Percentiles rank a stretch among this genome's conserved stretches.
These are phyloP conservation scores for Dactylorhiza incarnata DNA, from an alignment of 106 monocot genomes.

Conservation along the genomic window DNA sequence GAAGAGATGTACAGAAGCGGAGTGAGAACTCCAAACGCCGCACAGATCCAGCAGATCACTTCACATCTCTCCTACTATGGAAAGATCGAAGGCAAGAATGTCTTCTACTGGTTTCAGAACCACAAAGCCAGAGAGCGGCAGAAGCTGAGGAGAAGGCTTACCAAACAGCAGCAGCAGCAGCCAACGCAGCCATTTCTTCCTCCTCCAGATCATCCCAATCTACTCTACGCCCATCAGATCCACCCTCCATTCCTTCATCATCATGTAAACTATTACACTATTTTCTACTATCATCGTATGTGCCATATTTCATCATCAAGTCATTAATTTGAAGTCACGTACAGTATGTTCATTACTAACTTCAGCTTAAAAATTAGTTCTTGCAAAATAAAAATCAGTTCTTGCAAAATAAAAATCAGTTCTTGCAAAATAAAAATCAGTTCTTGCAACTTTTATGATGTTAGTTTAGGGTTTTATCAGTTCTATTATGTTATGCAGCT, in stretches of 20 bases:
- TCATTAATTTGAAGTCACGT: too few relatives aligned
- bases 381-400: too few relatives aligned
- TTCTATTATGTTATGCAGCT: too few relatives aligned
- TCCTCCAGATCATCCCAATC: not conserved
- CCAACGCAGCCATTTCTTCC: not conserved
- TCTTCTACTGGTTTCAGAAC: constrained; percentile 93
- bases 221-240: not conserved
- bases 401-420: too few relatives aligned
- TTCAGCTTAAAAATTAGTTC: too few relatives aligned
- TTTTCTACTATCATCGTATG: too few relatives aligned
- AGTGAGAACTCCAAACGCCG: constrained; percentile 59
- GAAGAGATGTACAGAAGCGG: constrained; percentile 78
- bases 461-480: too few relatives aligned
- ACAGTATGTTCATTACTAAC: too few relatives aligned
- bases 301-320: too few relatives aligned
- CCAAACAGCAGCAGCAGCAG: constrained; percentile 37
- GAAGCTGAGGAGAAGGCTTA: constrained; percentile 48
- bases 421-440: too few relatives aligned
- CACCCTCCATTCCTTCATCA: constrained; percentile 10
- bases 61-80: constrained; percentile 58
- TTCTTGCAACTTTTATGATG: too few relatives aligned
- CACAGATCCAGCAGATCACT: constrained; percentile 72
- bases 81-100: constrained; percentile 78
- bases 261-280: not conserved
- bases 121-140: constrained; percentile 79